Conservation (phyloP, 129 eudicot genomes). For the Dittrichia graveolens region DNA sequence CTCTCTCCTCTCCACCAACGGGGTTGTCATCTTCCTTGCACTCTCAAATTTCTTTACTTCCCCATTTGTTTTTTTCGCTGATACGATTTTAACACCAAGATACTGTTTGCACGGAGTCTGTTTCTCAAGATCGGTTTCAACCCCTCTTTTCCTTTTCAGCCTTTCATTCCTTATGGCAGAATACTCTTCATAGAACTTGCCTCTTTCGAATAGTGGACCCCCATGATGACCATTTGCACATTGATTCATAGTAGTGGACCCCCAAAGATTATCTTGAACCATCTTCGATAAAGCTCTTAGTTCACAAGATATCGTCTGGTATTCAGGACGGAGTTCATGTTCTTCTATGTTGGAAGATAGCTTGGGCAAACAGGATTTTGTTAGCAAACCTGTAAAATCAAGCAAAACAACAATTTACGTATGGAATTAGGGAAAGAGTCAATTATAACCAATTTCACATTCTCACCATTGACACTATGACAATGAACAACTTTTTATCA, state of each 20-base stretch:
- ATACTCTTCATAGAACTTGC: constrained; percentile 77
- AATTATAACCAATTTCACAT: background rate
- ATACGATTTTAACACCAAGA: constrained; percentile 75
- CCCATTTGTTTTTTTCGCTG: constrained; percentile 45
- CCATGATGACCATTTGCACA: constrained; percentile 19
- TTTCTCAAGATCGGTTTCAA: constrained; percentile 47
- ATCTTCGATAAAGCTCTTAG: constrained; percentile 57
- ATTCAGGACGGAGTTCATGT: constrained; percentile 54
- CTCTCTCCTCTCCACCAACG: constrained; percentile 52
- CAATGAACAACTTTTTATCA: background rate
- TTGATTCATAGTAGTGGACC: constrained; percentile 22
- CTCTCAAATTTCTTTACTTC: constrained; percentile 55
- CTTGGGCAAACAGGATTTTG: constrained; percentile 51
- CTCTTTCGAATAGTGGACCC: constrained; percentile 70
- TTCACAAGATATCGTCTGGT: constrained; percentile 66
- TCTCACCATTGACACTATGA: no score
- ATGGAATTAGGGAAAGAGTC: background rate
- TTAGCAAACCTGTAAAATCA: constrained; percentile 35
- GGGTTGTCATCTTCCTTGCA: constrained; percentile 52
- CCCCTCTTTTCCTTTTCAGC: constrained; percentile 61
- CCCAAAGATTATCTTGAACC: constrained; percentile 49
- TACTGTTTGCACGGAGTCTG: constrained; percentile 43
- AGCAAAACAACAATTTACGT: background rate
- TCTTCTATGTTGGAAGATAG: constrained; percentile 35
- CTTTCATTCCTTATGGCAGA: constrained; percentile 79